Conservation (phyloP, 2,329 filamentous ascomycete genomes). For the Allantophomopsis lycopodina region DNA sequence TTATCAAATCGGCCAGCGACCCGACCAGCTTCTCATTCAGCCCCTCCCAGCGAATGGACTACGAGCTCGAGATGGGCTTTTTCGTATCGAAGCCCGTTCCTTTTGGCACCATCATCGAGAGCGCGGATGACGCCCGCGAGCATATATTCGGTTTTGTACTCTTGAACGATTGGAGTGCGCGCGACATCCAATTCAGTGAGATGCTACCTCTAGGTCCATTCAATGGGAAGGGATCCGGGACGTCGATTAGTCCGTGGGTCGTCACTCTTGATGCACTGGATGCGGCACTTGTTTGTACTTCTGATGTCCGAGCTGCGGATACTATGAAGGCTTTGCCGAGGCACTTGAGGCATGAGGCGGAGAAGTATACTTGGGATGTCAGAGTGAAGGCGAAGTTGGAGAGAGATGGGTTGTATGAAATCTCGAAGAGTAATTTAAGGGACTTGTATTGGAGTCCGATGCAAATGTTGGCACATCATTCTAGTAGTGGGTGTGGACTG, state of each 20-base stretch:
- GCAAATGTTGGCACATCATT: too few species aligned
- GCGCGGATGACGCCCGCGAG: slow-evolving; percentile 34
- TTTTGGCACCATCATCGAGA: slow-evolving; percentile 45
- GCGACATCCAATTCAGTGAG: slow-evolving; percentile 44
- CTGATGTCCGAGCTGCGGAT: slow-evolving; percentile 27
- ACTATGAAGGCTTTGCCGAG: slow-evolving; percentile 31
- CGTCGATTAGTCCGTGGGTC: slow-evolving; percentile 45
- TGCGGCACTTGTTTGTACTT: too few species aligned
- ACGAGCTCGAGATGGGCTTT: slow-evolving; percentile 6
- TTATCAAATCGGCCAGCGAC: too few species aligned
- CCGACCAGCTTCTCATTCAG: not conserved
- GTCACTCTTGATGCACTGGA: slow-evolving; percentile 40
- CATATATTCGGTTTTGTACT: slow-evolving; percentile 49
- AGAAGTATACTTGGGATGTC: slow-evolving; percentile 50
- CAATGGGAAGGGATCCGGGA: slow-evolving; percentile 44
- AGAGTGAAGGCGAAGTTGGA: slow-evolving; percentile 25
- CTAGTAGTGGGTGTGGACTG: too few species aligned
- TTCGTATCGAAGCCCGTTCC: slow-evolving; percentile 23
- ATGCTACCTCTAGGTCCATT: slow-evolving; percentile 47
- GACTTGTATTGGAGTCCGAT: too few species aligned
- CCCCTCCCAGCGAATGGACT: slow-evolving; percentile 17
- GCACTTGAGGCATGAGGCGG: slow-evolving; percentile 45
- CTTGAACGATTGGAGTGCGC: slow-evolving; percentile 46
- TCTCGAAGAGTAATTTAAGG: too few species aligned
- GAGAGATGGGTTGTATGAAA: too few species aligned